Base-by-base conservation (phyloP, 2,329 filamentous ascomycete genomes). In the Cordyceps javanica region DNA sequence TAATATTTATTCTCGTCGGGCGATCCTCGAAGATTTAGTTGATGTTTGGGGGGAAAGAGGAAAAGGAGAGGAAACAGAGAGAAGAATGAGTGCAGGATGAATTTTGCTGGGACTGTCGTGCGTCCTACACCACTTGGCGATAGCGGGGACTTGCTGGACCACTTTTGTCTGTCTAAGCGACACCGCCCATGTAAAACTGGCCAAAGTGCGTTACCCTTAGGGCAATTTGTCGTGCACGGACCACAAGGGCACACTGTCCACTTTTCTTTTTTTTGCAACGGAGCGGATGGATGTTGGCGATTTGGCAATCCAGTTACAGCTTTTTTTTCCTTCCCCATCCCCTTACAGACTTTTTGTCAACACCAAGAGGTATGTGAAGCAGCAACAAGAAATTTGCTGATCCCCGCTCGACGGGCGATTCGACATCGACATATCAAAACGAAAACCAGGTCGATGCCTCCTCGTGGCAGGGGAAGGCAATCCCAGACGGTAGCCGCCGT, bases 1-100 rank as follows among this genome's bases (percentile, higher is more conserved):
- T 72, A 36, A 30, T 76, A 67, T 70, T 70, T 42, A 70, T 73
- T 76, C 74, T 76, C 80, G 82, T 81, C 82, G 81, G 79, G 77
- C 81, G 81, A 85, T 85, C 82, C 82, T 85, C 82, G 82, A 85
- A 85, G 82, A 84, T 81, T 74, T 60, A 68, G 63, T 70, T 65
- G 67, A 65, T 72, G 68, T 72, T 67, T 64, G 65, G 67, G 19
- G 26, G 34, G 25, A 14, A 44, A 14, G 60, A 63, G 66, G 66
- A 62, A 55, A 45, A 63, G 54, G 58, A 60, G 46, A 60, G n/a
- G 36, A 19, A n/a, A 11, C 21, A 64, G 60, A 62, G 59, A 57
- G 28, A 39, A 63, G 64, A 55, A 60, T 62, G 62, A 60, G 63
- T 63, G 64, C 60, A 62, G 39, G 30, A 34, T 58, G 36, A 45